Evolutionary conservation across 129 eudicot genomes (phyloP).

Genomic region (Flaveria linearis): DNA sequence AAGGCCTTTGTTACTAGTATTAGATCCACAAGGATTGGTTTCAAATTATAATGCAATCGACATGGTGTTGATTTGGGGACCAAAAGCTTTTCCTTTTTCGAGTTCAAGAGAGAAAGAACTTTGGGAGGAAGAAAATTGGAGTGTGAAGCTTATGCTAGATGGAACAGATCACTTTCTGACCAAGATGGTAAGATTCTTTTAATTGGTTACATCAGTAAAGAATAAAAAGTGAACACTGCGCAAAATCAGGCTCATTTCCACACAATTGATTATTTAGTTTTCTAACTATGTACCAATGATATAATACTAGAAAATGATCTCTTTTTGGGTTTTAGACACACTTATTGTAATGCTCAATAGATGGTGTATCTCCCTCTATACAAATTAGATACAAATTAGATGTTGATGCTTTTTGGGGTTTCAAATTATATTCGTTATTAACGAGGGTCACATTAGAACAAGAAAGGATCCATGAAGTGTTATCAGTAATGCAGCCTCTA

Average conservation of each 20-base stretch:
- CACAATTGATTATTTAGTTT: neutral
- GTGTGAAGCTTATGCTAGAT: constrained; percentile 46
- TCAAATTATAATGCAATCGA: constrained; percentile 65
- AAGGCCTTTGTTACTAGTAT: constrained; percentile 62
- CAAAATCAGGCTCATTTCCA: neutral
- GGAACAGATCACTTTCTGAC: constrained; percentile 48
- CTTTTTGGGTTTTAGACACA: too few species aligned
- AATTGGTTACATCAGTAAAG: neutral
- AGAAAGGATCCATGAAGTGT: too few species aligned
- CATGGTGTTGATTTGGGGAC: constrained; percentile 80
- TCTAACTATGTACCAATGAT: too few species aligned
- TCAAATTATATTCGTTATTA: too few species aligned
- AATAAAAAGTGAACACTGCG: too few species aligned
- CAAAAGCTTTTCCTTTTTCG: constrained; percentile 75
- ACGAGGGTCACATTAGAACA: too few species aligned
- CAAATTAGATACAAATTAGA: too few species aligned
- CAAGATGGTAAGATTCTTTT: constrained; percentile 48
- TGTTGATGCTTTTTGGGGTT: too few species aligned
- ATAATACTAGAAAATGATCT: too few species aligned
- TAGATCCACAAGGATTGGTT: constrained; percentile 50
- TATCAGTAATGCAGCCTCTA: too few species aligned
- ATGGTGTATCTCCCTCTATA: too few species aligned
- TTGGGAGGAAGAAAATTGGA: constrained; percentile 56
- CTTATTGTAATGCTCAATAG: too few species aligned
- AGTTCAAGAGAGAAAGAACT: constrained; percentile 60